Conservation (phyloP, 495 filamentous ascomycete species). For the Neurospora sp. region DNA sequence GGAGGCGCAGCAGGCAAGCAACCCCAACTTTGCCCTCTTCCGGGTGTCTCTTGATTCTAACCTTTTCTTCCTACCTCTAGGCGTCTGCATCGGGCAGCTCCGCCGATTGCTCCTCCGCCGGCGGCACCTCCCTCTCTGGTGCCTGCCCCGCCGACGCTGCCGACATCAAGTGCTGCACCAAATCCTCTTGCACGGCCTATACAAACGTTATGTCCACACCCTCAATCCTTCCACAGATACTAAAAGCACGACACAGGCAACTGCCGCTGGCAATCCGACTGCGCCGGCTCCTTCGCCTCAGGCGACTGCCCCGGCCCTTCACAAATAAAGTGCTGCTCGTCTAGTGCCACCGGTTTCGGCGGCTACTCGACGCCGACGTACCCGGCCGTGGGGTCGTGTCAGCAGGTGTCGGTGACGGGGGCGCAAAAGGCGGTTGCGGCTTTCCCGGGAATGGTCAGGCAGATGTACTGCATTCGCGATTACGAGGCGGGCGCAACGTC, state of each 20-base stretch:
- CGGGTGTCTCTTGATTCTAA: neutral
- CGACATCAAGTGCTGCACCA: conserved; percentile 34
- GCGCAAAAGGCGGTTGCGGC: conserved; percentile 25
- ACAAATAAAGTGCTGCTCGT: conserved; percentile 29
- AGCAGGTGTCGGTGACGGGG: conserved; percentile 22
- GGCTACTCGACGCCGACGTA: conserved; percentile 21
- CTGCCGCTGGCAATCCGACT: conserved; percentile 31
- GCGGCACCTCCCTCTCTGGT: conserved; percentile 23
- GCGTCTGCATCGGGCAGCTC: conserved; percentile 25
- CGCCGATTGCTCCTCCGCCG: conserved; percentile 16
- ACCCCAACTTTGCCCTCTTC: neutral
- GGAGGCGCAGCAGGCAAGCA: conserved; percentile 13
- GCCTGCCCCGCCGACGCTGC: conserved; percentile 26
- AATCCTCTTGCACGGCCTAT: conserved; percentile 22
- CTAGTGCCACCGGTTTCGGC: conserved; percentile 15
- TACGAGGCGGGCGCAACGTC: conserved; percentile 20
- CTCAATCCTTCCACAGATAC: too few relatives aligned
- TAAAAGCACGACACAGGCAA: conserved; percentile 7
- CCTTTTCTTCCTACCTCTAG: conserved; percentile 2
- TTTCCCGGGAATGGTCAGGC: conserved; percentile 24
- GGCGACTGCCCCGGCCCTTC: conserved; percentile 30
- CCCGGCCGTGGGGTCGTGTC: conserved; percentile 26
- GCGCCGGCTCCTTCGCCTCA: conserved; percentile 17
- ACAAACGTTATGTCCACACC: neutral
- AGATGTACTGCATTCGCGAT: conserved; percentile 26